Evolutionary conservation across 768 basidiomycete genomes (phyloP).

Genomic region (Tulasnella sp.): DNA sequence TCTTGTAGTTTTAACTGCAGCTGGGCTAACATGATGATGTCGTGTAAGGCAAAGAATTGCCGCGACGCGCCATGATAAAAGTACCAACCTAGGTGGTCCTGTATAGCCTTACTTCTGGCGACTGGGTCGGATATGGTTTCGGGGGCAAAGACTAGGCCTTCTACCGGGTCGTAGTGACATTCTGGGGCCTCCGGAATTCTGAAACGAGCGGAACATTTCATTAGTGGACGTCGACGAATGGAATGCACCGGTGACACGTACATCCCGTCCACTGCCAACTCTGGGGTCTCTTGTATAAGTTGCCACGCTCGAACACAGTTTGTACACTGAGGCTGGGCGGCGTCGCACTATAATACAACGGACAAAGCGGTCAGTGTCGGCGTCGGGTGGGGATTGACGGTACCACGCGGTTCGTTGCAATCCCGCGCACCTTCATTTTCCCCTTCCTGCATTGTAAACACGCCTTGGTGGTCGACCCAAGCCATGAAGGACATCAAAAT

Average conservation of each 20-base stretch:
- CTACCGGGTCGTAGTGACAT: slow-evolving; percentile 10
- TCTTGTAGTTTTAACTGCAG: slow-evolving; percentile 9
- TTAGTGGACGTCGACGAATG: neutral
- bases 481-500: neutral
- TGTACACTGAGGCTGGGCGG: slow-evolving; percentile 14
- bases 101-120: neutral
- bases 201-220: neutral
- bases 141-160: slow-evolving; percentile 7
- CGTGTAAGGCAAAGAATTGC: too few species aligned
- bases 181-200: neutral
- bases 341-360: slow-evolving; percentile 3
- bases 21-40: neutral
- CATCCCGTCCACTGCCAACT: neutral
- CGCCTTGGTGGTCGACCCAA: neutral
- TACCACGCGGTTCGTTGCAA: neutral
- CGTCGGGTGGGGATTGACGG: neutral
- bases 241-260: neutral
- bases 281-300: slow-evolving; percentile 1
- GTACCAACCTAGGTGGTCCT: slow-evolving; percentile 9
- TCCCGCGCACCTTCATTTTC: slow-evolving; percentile 10
- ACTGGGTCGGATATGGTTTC: slow-evolving; percentile 2
- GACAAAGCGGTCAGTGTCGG: neutral
- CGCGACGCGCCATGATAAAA: too few species aligned
- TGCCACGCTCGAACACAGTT: slow-evolving; percentile 14
- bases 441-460: slow-evolving; percentile 14